Evolutionary conservation across 2,329 filamentous ascomycete species (phyloP).

Genomic region (Tolypocladium pustulatum): DNA sequence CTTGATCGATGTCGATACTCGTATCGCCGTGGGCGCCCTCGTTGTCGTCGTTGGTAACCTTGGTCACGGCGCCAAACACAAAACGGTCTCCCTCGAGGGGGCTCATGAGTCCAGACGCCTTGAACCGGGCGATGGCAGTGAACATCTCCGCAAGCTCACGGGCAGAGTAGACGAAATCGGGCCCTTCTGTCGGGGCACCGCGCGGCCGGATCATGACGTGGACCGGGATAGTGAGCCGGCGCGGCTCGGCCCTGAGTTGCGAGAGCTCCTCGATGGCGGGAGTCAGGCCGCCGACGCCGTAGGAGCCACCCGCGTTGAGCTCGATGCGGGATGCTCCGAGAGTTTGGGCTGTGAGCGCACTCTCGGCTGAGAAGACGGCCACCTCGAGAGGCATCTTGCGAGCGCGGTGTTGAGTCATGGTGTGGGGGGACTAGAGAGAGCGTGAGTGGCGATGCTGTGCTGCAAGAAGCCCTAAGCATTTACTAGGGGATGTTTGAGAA

Average conservation of each 20-base stretch:
- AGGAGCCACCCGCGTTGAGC: conserved; percentile 41
- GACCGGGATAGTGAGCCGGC: conserved; percentile 24
- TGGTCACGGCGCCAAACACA: conserved; percentile 39
- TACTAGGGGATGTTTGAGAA: neutral
- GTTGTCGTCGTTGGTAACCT: conserved; percentile 1
- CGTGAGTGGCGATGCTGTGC: neutral
- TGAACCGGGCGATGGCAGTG: conserved; percentile 25
- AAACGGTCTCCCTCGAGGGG: conserved; percentile 39
- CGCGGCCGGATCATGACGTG: conserved; percentile 47
- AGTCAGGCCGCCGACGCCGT: conserved; percentile 39
- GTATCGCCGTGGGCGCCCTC: neutral
- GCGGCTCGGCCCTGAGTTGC: conserved; percentile 11
- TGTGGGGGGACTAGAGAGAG: neutral
- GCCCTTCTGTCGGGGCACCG: conserved; percentile 6
- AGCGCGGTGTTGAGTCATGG: neutral
- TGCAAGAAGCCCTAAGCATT: neutral
- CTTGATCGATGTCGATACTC: conserved; percentile 24
- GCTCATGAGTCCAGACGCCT: conserved; percentile 24
- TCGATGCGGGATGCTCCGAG: conserved; percentile 41
- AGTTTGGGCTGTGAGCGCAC: conserved; percentile 26
- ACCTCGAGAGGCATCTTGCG: conserved; percentile 33
- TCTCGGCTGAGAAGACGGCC: conserved; percentile 38
- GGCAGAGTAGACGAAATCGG: conserved; percentile 39
- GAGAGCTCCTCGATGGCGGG: conserved; percentile 30
- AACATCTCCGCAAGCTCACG: conserved; percentile 34